Conservation (phyloP, 140 eudicot species). For the Flaveria floridana region DNA sequence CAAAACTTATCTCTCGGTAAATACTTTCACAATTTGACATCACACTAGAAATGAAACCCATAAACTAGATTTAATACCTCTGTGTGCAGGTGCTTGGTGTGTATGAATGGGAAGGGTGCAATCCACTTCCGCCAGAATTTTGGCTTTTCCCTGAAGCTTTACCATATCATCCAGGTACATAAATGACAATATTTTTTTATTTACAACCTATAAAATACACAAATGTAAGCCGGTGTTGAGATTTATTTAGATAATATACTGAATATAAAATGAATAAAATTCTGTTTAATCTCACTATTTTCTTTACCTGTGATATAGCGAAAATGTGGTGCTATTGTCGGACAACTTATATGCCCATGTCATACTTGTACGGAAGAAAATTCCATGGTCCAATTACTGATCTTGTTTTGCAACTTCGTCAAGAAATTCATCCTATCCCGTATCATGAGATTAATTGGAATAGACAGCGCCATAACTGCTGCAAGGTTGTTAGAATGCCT, state of each 20-base stretch:
- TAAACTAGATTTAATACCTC: neutral
- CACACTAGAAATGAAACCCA: neutral
- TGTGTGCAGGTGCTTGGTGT: constrained; percentile 63
- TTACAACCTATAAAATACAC: neutral
- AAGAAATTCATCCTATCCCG: constrained; percentile 47
- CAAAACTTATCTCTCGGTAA: constrained; percentile 56
- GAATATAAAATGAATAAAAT: neutral
- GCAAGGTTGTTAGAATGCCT: constrained; percentile 38
- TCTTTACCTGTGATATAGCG: constrained; percentile 27
- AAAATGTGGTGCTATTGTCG: constrained; percentile 59
- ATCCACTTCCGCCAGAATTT: constrained; percentile 71
- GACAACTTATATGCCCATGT: constrained; percentile 54
- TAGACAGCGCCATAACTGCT: constrained; percentile 50
- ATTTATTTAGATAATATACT: neutral
- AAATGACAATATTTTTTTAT: neutral
- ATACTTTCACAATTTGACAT: neutral
- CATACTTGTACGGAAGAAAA: constrained; percentile 52
- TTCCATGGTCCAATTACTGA: constrained; percentile 45
- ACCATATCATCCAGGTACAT: constrained; percentile 63
- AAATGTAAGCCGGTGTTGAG: neutral
- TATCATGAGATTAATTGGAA: constrained; percentile 45
- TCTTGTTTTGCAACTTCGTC: constrained; percentile 40
- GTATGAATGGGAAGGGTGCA: constrained; percentile 70
- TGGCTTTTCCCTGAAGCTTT: constrained; percentile 60
- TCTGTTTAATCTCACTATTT: neutral